Evolutionary conservation across 106 monocot genomes (phyloP).

Genomic region (Dendrobium huoshanense): DNA sequence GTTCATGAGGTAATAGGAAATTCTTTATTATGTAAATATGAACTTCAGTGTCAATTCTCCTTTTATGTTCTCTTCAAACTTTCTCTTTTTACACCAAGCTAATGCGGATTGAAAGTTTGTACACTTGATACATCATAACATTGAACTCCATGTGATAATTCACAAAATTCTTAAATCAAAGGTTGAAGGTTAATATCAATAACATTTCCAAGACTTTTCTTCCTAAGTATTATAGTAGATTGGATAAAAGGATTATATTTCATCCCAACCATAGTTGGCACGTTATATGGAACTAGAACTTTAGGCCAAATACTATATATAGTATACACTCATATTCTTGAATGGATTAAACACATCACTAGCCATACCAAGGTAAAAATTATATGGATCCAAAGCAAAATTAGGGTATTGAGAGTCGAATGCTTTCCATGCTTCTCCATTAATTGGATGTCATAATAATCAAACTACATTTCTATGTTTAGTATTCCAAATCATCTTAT

Average conservation of each 20-base stretch:
- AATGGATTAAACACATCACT: conserved; percentile 13
- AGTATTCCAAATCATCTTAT: background rate
- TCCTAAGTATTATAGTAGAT: background rate
- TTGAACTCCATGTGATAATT: background rate
- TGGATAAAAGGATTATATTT: background rate
- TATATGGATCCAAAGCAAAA: background rate
- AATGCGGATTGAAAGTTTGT: background rate
- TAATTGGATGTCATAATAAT: background rate
- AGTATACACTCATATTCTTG: background rate
- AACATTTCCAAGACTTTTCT: background rate
- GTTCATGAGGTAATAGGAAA: background rate
- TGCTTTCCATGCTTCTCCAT: background rate
- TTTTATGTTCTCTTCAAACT: background rate
- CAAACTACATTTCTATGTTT: background rate
- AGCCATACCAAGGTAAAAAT: background rate
- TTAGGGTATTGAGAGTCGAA: background rate
- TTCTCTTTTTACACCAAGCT: background rate
- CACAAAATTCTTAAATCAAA: background rate
- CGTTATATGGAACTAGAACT: background rate
- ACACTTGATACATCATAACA: background rate
- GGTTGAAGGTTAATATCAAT: conserved; percentile 1
- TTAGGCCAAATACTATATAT: background rate
- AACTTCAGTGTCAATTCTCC: background rate
- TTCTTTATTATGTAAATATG: background rate
- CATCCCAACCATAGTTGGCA: background rate